Percentiles rank a stretch among this genome's conserved stretches.
Conservation (phyloP, 2,329 filamentous ascomycete species). For the Lecanicillium sp. region DNA sequence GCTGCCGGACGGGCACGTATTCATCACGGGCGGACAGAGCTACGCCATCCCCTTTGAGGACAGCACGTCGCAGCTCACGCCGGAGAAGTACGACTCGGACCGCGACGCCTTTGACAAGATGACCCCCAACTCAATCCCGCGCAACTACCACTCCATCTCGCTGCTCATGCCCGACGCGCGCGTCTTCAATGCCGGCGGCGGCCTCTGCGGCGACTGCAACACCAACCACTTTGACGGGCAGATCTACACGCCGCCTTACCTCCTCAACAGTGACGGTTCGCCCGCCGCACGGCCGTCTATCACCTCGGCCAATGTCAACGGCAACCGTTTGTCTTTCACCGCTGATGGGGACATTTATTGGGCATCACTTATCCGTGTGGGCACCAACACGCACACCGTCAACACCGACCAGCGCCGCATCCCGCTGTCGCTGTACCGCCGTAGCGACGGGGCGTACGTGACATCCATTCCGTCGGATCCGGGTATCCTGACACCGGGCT, state of each 20-base stretch:
- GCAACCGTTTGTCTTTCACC: slow-evolving; percentile 26
- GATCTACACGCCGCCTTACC: slow-evolving; percentile 51
- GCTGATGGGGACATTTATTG: slow-evolving; percentile 19
- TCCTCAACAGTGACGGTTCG: slow-evolving; percentile 40
- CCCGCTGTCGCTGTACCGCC: slow-evolving; percentile 28
- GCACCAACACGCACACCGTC: slow-evolving; percentile 47
- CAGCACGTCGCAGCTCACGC: slow-evolving; percentile 31
- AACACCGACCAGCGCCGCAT: slow-evolving; percentile 54
- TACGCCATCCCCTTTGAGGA: slow-evolving; percentile 40
- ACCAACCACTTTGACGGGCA: slow-evolving; percentile 49
- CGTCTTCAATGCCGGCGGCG: slow-evolving; percentile 46
- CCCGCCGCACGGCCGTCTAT: slow-evolving; percentile 38
- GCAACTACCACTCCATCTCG: slow-evolving; percentile 45
- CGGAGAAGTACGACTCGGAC: slow-evolving; percentile 41
- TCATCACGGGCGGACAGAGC: slow-evolving; percentile 42
- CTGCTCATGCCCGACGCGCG: slow-evolving; percentile 45
- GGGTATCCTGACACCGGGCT: slow-evolving; percentile 46
- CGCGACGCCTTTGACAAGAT: slow-evolving; percentile 34
- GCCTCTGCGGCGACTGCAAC: slow-evolving; percentile 41
- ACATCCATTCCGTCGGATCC: slow-evolving; percentile 39
- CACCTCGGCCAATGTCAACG: slow-evolving; percentile 21
- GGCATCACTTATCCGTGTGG: slow-evolving; percentile 40
- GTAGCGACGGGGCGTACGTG: slow-evolving; percentile 28
- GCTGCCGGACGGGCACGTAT: slow-evolving; percentile 41
- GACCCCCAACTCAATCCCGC: slow-evolving; percentile 32